These are phyloP conservation scores for Lactuca saligna DNA, from an alignment of 129 eudicot genomes.

Conservation along the genomic window DNA sequence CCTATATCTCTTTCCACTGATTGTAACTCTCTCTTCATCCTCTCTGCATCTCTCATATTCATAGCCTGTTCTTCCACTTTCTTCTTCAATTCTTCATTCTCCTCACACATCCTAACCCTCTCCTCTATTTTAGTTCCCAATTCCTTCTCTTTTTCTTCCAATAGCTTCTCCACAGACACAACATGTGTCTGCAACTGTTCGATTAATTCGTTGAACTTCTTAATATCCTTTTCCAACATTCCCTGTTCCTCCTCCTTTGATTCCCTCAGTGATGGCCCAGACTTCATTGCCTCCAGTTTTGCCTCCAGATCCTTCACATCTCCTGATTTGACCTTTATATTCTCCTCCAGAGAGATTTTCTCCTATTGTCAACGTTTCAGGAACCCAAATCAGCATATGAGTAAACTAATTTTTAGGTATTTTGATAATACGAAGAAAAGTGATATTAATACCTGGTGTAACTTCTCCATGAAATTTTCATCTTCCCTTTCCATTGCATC, in stretches of 20 bases:
- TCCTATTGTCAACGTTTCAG: constrained; percentile 25
- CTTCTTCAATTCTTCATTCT: constrained; percentile 77
- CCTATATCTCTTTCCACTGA: constrained; percentile 74
- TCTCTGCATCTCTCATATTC: constrained; percentile 81
- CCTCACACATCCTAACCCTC: constrained; percentile 50
- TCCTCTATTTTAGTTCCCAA: constrained; percentile 52
- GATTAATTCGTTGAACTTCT: constrained; percentile 60
- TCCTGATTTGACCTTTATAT: constrained; percentile 16
- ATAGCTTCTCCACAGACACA: constrained; percentile 34
- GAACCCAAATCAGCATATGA: constrained; percentile 7
- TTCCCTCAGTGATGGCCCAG: constrained; percentile 54
- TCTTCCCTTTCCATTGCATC: constrained; percentile 52
- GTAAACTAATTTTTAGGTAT: neutral
- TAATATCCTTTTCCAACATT: constrained; percentile 53
- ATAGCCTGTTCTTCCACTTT: constrained; percentile 76
- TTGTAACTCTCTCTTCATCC: constrained; percentile 86
- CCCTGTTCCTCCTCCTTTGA: constrained; percentile 51
- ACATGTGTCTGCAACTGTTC: constrained; percentile 40
- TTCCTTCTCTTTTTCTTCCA: constrained; percentile 71
- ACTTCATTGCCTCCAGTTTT: constrained; percentile 51
- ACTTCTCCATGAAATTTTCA: constrained; percentile 33
- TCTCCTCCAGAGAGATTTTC: constrained; percentile 39
- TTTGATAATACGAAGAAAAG: neutral
- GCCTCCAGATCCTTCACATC: constrained; percentile 44
- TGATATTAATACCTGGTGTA: constrained; percentile 23